Conservation (phyloP, 768 basidiomycete species). For the Clathrus columnatus region DNA sequence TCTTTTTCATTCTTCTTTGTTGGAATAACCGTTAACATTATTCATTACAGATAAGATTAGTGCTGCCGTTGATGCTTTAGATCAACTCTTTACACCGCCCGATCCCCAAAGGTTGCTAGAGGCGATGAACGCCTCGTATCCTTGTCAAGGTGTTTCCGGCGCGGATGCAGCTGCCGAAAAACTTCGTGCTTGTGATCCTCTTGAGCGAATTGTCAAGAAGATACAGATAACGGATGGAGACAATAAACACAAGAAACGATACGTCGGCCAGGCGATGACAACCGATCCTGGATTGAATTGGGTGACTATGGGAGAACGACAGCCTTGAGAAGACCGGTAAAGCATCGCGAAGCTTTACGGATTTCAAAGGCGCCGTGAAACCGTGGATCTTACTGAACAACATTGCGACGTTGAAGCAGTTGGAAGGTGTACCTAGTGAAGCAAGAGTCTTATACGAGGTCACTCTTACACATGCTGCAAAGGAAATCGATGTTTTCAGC, state of each 20-base stretch:
- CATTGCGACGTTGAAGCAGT: slow-evolving; percentile 63
- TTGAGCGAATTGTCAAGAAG: slow-evolving; percentile 64
- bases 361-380: slow-evolving; percentile 41
- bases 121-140: slow-evolving; percentile 73
- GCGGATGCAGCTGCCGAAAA: slow-evolving; percentile 68
- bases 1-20: slow-evolving; percentile 3
- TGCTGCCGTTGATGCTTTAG: slow-evolving; percentile 78
- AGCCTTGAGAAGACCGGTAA: slow-evolving; percentile 62
- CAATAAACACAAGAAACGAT: slow-evolving; percentile 27
- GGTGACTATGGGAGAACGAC: slow-evolving; percentile 80
- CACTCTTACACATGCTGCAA: slow-evolving; percentile 53
- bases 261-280: slow-evolving; percentile 59
- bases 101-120: slow-evolving; percentile 64
- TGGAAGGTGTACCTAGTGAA: slow-evolving; percentile 49
- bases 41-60: slow-evolving; percentile 60
- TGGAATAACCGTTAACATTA: too few species aligned
- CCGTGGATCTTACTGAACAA: slow-evolving; percentile 70
- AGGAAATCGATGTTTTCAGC: slow-evolving; percentile 57
- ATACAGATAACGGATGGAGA: slow-evolving; percentile 48
- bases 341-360: slow-evolving; percentile 66
- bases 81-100: slow-evolving; percentile 62
- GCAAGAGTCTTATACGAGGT: slow-evolving; percentile 64
- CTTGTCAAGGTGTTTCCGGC: slow-evolving; percentile 69
- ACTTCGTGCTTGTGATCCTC: slow-evolving; percentile 66
- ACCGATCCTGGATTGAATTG: slow-evolving; percentile 86